These are phyloP conservation scores for Pichia sporocuriosa DNA, from an alignment of 805 yeast species.

Conservation along the genomic window DNA sequence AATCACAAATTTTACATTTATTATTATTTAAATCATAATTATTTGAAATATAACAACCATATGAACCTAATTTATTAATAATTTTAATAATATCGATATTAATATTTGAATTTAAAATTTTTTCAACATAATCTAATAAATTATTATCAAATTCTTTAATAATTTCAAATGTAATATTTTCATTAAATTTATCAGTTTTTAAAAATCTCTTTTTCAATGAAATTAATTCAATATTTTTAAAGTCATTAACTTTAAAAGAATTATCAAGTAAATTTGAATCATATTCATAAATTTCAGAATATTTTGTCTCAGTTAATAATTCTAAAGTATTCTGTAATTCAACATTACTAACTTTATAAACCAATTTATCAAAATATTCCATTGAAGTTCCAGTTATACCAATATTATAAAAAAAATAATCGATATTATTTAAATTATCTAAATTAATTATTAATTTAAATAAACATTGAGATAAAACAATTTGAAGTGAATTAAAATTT, in stretches of 20 bases:
- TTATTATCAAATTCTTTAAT: not conserved
- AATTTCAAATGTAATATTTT: not conserved
- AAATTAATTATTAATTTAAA: conserved; percentile 20
- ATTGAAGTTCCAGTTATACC: conserved; percentile 14
- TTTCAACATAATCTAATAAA: not conserved
- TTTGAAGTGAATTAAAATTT: conserved; percentile 23
- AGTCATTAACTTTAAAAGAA: too few relatives aligned
- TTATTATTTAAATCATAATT: conserved; percentile 29
- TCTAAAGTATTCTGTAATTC: conserved; percentile 21
- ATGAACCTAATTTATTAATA: conserved; percentile 35
- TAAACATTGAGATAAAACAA: conserved; percentile 22
- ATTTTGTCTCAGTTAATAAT: conserved; percentile 11
- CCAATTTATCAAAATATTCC: conserved; percentile 8
- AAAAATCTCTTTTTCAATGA: too few relatives aligned
- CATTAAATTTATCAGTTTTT: too few relatives aligned
- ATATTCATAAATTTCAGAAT: not conserved
- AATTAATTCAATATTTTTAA: too few relatives aligned
- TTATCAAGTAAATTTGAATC: too few relatives aligned
- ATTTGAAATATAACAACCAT: conserved; percentile 36
- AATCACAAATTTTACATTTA: conserved; percentile 36
- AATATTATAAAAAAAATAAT: conserved; percentile 20
- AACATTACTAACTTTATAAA: conserved; percentile 9
- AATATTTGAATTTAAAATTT: too few relatives aligned
- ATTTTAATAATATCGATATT: conserved; percentile 15
- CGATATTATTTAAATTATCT: conserved; percentile 13